Conservation (phyloP, 2,329 filamentous ascomycete genomes). For the Corynespora cassiicola region DNA sequence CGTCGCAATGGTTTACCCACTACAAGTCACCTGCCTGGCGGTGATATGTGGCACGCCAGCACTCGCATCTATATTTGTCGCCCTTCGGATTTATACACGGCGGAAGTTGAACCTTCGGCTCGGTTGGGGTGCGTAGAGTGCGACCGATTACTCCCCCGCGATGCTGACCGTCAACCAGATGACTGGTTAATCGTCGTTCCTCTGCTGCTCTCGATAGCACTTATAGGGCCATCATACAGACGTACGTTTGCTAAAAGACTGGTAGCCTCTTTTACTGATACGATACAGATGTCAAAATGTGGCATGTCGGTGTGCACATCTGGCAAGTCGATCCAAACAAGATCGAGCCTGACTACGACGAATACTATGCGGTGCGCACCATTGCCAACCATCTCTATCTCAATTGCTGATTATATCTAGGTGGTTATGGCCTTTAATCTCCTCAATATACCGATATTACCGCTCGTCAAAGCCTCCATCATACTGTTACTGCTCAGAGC, state of each 20-base stretch:
- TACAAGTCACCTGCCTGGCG: conserved; percentile 45
- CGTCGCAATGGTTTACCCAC: conserved; percentile 45
- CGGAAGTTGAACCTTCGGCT: conserved; percentile 44
- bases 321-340: conserved; percentile 41
- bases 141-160: conserved; percentile 9
- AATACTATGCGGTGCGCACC: conserved; percentile 39
- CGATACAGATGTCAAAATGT: conserved; percentile 43
- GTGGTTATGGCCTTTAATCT: conserved; percentile 47
- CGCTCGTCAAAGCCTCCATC: conserved; percentile 49
- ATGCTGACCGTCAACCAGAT: conserved; percentile 35
- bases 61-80: conserved; percentile 41
- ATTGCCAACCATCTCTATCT: neutral
- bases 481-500: conserved; percentile 47
- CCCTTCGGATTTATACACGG: conserved; percentile 44
- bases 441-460: conserved; percentile 48
- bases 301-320: conserved; percentile 46
- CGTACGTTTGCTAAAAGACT: too few species aligned
- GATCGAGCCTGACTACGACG: conserved; percentile 45
- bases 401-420: conserved; percentile 23
- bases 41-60: conserved; percentile 43
- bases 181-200: conserved; percentile 48
- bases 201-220: conserved; percentile 41
- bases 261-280: conserved; percentile 13
- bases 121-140: conserved; percentile 39
- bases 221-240: conserved; percentile 44